Evolutionary conservation across 192 early-diverging fungal genomes (phyloP), one percentile per base, ranked within the genome.

Genomic region (Chytriomyces sp.): DNA sequence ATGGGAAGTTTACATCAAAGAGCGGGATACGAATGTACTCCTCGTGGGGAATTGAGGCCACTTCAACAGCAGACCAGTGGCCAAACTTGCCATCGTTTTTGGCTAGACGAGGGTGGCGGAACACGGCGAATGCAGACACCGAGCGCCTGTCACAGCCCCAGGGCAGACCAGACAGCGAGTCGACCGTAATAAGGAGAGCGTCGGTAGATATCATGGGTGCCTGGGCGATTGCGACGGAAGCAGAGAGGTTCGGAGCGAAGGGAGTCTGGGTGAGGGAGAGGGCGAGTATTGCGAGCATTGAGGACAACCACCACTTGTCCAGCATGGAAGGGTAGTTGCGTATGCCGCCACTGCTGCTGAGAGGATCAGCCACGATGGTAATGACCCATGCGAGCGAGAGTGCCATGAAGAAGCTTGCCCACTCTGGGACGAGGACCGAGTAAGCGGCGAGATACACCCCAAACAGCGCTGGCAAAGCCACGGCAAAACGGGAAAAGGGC

Each of bases 31-130:
- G 44, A 10, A 68, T 32, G 52, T 68, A 68, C 28, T 56, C 54
- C 34, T 68, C 65, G 34, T 68, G 65, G 22, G 65, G 65, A n/a
- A 68, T 68, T 2, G 30, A 33, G 2, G 65, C 65, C 7, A 68
- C 52, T 14, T 68, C 52, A 7, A 68, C 54, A 5, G n/a, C 25
- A 19, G 65, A 31, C 44, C 52, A 68, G 10, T 68, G 36, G 12
- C 65, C 65, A 68, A 56, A 68, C 17, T 56, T 53, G 52, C 65
- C 65, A 31, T n/a, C n/a, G 8, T 12, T 37, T 34, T 44, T 44
- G 8, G 65, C n/a, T 10, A 34, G 7, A 19, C 33, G 52, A n/a
- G 33, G 17, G 25, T 44, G 10, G 7, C 52, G 65, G 52, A 55
- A 68, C 10, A 68, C 65, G 25, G 52, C 65, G 55, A 55, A 68